These are phyloP conservation scores for Sporothrix euskadiensis DNA, from an alignment of 2,329 filamentous ascomycete species.

Conservation along the genomic window DNA sequence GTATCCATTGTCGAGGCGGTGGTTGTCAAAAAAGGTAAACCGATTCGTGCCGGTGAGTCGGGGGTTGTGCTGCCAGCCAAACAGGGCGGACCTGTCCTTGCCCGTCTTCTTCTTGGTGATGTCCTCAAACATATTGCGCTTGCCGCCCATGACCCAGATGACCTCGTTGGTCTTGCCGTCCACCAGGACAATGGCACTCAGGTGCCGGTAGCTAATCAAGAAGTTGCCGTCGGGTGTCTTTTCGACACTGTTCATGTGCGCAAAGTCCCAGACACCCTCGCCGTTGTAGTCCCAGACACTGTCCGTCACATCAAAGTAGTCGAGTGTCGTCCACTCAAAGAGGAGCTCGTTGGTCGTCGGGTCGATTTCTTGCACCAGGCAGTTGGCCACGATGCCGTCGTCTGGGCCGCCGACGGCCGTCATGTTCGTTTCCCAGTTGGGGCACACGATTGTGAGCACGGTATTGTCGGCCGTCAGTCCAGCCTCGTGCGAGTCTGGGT, in stretches of 20 bases:
- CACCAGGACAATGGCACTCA: constrained; percentile 50
- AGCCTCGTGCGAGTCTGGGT: constrained; percentile 17
- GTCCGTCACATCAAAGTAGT: constrained; percentile 37
- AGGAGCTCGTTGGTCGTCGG: constrained; percentile 50
- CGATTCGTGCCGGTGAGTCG: constrained; percentile 38
- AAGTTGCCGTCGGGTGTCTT: constrained; percentile 53
- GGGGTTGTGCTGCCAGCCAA: constrained; percentile 53
- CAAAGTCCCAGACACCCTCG: constrained; percentile 52
- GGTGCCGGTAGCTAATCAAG: constrained; percentile 54
- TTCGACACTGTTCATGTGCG: constrained; percentile 58
- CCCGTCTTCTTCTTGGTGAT: constrained; percentile 32
- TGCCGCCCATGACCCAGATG: constrained; percentile 56
- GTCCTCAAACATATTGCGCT: constrained; percentile 47
- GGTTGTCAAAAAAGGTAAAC: constrained; percentile 54
- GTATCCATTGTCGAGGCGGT: constrained; percentile 33
- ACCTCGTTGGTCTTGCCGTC: constrained; percentile 48
- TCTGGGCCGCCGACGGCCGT: background rate
- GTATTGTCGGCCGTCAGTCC: constrained; percentile 10
- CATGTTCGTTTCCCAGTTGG: constrained; percentile 2
- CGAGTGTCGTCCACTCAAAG: constrained; percentile 50
- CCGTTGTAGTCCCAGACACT: constrained; percentile 31
- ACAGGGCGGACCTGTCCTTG: constrained; percentile 40
- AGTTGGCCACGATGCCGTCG: constrained; percentile 37
- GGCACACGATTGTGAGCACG: background rate
- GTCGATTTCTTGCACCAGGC: constrained; percentile 49